These are phyloP conservation scores for Skeletonema costatum DNA, from an alignment of 108 stramenopile species.

Conservation along the genomic window DNA sequence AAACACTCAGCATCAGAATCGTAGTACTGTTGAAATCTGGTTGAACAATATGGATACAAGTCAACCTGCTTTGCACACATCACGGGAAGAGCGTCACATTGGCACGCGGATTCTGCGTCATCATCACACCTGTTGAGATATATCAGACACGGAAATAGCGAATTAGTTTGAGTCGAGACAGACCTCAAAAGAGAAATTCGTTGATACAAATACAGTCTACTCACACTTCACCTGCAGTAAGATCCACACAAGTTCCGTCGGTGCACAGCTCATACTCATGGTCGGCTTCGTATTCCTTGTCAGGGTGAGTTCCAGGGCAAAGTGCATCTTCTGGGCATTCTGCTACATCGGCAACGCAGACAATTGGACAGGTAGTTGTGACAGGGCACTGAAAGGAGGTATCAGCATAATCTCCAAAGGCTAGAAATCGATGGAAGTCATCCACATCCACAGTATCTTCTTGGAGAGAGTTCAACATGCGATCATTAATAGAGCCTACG, in stretches of 20 bases:
- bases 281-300: no score
- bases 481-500: not conserved
- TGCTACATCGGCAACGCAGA: constrained; percentile 42
- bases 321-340: constrained; percentile 14
- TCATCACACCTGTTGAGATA: constrained; percentile 17
- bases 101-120: constrained; percentile 31
- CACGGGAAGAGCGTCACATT: constrained; percentile 11
- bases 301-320: no score
- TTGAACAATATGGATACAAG: constrained; percentile 19
- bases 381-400: constrained; percentile 53
- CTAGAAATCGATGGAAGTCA: constrained; percentile 17
- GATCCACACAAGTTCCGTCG: constrained; percentile 57
- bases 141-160: constrained; percentile 12
- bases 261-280: no score
- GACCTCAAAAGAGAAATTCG: not conserved
- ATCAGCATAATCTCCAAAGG: constrained; percentile 56
- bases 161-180: not conserved
- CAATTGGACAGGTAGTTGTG: constrained; percentile 48
- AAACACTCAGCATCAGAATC: constrained; percentile 22
- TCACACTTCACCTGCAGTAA: constrained; percentile 27
- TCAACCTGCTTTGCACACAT: constrained; percentile 25
- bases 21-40: constrained; percentile 18
- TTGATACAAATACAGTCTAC: not conserved
- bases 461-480: not conserved
- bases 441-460: not conserved